Evolutionary conservation across 2,329 filamentous ascomycete genomes (phyloP).

Genomic region (Fusarium concolor): DNA sequence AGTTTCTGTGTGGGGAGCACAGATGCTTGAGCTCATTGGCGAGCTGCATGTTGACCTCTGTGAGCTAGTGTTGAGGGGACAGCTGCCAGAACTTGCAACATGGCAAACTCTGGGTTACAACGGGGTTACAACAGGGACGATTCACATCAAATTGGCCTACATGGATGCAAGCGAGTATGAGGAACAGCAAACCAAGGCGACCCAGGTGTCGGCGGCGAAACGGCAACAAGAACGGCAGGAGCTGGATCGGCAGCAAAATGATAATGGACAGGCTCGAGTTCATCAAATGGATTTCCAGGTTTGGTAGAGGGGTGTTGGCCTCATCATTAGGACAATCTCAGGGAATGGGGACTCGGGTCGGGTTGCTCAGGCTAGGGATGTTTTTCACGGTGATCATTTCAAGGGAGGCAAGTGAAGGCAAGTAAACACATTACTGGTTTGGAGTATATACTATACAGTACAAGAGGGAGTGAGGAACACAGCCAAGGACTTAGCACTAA

Average conservation of each 20-base stretch:
- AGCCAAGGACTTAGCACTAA: neutral
- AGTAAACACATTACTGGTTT: slow-evolving; percentile 7
- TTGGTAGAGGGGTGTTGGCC: slow-evolving; percentile 31
- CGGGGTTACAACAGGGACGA: slow-evolving; percentile 33
- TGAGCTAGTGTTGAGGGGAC: slow-evolving; percentile 36
- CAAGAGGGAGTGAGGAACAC: neutral
- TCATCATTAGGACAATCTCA: slow-evolving; percentile 14
- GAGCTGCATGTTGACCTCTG: slow-evolving; percentile 43
- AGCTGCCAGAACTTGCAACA: slow-evolving; percentile 33
- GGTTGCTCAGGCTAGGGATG: slow-evolving; percentile 2
- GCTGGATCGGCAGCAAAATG: slow-evolving; percentile 26
- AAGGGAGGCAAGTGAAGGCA: slow-evolving; percentile 13
- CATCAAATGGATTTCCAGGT: slow-evolving; percentile 45
- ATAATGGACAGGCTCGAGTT: slow-evolving; percentile 39
- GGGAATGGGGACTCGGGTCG: slow-evolving; percentile 7
- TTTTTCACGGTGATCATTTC: slow-evolving; percentile 2
- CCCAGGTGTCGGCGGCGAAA: slow-evolving; percentile 30
- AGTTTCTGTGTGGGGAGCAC: slow-evolving; percentile 43
- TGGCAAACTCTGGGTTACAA: slow-evolving; percentile 42
- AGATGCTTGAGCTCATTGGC: slow-evolving; percentile 45
- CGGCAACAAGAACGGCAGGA: slow-evolving; percentile 34
- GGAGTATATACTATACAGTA: neutral
- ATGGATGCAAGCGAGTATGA: slow-evolving; percentile 37
- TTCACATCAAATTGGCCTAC: slow-evolving; percentile 36
- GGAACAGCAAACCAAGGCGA: slow-evolving; percentile 34